phyloP scores from a whole-genome alignment of 2,329 filamentous ascomycete genomes.

The Neonectria neomacrospora region DNA sequence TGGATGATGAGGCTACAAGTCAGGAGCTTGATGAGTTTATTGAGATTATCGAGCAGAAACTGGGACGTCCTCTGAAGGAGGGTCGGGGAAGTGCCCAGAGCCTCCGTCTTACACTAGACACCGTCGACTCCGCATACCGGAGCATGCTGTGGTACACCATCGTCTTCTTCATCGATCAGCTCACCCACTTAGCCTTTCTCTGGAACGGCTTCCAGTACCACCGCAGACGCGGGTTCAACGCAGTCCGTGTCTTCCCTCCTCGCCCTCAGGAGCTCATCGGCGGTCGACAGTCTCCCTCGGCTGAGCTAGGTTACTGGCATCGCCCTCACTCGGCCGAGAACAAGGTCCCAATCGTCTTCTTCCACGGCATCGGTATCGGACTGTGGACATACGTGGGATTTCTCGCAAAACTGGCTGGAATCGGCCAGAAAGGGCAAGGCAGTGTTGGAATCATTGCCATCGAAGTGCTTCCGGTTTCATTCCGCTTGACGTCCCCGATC shows the following conservation, averaged over 20 bases:
- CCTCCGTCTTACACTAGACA: conserved; percentile 74
- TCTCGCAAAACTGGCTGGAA: conserved; percentile 60
- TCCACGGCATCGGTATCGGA: conserved; percentile 78
- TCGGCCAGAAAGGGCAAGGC: conserved; percentile 45
- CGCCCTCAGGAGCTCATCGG: conserved; percentile 63
- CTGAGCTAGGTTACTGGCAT: conserved; percentile 71
- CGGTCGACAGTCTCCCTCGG: conserved; percentile 58
- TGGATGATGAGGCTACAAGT: conserved; percentile 46
- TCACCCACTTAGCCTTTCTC: conserved; percentile 57
- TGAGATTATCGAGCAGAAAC: conserved; percentile 61
- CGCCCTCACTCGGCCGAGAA: conserved; percentile 64
- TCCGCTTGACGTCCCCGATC: conserved; percentile 67
- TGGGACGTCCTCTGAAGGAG: conserved; percentile 61
- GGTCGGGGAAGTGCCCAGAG: conserved; percentile 67
- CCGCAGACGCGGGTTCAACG: conserved; percentile 47
- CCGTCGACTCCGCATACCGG: conserved; percentile 68
- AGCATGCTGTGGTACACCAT: conserved; percentile 73
- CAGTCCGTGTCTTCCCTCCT: conserved; percentile 64
- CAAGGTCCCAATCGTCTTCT: conserved; percentile 70
- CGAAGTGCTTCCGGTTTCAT: conserved; percentile 74
- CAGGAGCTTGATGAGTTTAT: conserved; percentile 60
- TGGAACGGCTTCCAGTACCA: conserved; percentile 65
- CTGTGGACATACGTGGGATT: conserved; percentile 71
- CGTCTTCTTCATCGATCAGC: conserved; percentile 65
- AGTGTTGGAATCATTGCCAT: conserved; percentile 72